Base-by-base conservation (phyloP, 768 basidiomycete genomes). In the Podaxis sp. region DNA sequence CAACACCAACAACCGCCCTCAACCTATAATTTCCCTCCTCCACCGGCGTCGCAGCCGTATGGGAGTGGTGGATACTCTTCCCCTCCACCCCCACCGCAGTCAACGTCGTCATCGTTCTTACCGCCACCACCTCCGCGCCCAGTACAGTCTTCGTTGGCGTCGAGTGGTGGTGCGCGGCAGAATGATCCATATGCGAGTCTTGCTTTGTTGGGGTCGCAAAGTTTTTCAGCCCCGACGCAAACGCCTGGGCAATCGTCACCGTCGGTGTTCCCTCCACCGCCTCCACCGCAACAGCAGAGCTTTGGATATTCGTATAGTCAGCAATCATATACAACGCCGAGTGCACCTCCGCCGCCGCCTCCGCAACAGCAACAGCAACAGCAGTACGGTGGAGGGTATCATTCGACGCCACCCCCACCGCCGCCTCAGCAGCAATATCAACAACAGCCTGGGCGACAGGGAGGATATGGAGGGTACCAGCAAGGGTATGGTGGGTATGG, bases 161-260 rank as follows among this genome's bases (percentile, higher is more conserved):
- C 72, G 11, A 20, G 13, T 17, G 3, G 11, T 7, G 52, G 70
- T 12, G 66, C 71, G 2, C 70, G 71, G 10, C 62, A 71, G 8
- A 64, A 30, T 41, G 80, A 79, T 66, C 79, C 78, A 1, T 80
- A 79, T 41, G 75, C 78, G 4, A 73, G 70, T 56, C 67, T 80
- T 2, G 72, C 71, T 0, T 66, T 78, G 66, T 78, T 81, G 44
- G 73, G 68, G 22, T 57, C 70, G 0, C 33, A 63, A 4, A 40
- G 17, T 12, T 53, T 63, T 41, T 24, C 41, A 22, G 49, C 26
- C 2, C 62, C 50, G 5, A 49, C 36, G 11, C 64, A 48, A 10
- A 33, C 28, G 6, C 64, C 53, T 26, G 58, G 58, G 8, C 65
- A 56, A 38, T 8, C 66, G 17, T 26, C 64, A 30, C 58, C 58